phyloP scores from a whole-genome alignment of 768 basidiomycete species.

The Lentinula raphanica region DNA sequence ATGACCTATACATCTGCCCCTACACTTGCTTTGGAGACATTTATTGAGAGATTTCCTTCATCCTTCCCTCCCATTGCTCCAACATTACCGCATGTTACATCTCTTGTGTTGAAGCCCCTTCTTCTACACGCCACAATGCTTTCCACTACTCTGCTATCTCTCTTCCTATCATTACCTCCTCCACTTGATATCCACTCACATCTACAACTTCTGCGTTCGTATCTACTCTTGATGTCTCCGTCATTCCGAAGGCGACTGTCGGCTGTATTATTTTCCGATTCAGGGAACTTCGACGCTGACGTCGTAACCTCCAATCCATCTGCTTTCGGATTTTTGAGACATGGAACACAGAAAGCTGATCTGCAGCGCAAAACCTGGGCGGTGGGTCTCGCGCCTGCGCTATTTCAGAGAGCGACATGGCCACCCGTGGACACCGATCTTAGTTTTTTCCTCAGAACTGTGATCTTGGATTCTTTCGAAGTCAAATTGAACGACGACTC shows the following conservation, averaged over 20 bases:
- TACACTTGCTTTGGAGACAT: constrained; percentile 31
- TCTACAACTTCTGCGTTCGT: constrained; percentile 64
- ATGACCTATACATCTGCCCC: constrained; percentile 21
- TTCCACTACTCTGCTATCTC: constrained; percentile 58
- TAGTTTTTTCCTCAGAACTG: constrained; percentile 76
- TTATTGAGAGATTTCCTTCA: constrained; percentile 55
- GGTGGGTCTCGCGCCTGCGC: constrained; percentile 65
- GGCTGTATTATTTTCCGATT: constrained; percentile 73
- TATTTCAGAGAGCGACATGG: constrained; percentile 77
- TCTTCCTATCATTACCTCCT: constrained; percentile 59
- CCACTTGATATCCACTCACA: constrained; percentile 68
- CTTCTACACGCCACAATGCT: constrained; percentile 57
- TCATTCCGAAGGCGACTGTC: constrained; percentile 68
- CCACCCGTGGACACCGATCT: constrained; percentile 84
- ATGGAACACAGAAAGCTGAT: constrained; percentile 21
- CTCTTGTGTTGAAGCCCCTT: constrained; percentile 58
- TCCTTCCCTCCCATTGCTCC: constrained; percentile 60
- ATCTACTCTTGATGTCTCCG: constrained; percentile 67
- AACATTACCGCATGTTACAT: constrained; percentile 54
- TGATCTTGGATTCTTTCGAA: constrained; percentile 78
- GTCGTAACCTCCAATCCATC: constrained; percentile 8
- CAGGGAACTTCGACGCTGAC: constrained; percentile 43
- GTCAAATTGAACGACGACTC: constrained; percentile 25
- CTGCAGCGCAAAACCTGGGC: constrained; percentile 40
- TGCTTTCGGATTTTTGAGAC: constrained; percentile 23